Percentiles rank a stretch among this genome's conserved stretches.
Conservation (phyloP, 192 early-diverging fungal species). For the Backusella circina region DNA sequence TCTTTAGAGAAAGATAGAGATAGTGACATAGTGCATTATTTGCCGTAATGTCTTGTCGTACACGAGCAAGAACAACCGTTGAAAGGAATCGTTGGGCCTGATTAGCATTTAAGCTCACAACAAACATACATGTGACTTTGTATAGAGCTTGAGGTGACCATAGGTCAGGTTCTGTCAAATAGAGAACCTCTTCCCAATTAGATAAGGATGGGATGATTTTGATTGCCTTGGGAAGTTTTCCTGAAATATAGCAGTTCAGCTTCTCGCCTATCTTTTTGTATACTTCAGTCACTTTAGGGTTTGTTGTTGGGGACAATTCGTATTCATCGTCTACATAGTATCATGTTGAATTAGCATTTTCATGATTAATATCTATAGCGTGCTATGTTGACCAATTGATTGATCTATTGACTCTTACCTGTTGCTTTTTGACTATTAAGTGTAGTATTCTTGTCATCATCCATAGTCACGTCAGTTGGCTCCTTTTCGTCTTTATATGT, state of each 20-base stretch:
- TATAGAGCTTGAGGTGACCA: slow-evolving; percentile 97
- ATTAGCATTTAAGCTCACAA: slow-evolving; percentile 90
- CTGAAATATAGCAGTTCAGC: slow-evolving; percentile 88
- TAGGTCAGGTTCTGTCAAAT: slow-evolving; percentile 80
- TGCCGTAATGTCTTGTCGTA: slow-evolving; percentile 92
- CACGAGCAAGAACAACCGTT: slow-evolving; percentile 84
- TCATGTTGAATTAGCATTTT: background rate
- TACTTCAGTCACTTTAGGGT: slow-evolving; percentile 91
- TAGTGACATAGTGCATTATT: slow-evolving; percentile 97
- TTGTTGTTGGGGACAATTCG: slow-evolving; percentile 52
- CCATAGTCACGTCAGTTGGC: slow-evolving; percentile 93
- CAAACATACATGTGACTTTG: slow-evolving; percentile 93
- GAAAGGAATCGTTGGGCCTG: slow-evolving; percentile 89
- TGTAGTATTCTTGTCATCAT: slow-evolving; percentile 72
- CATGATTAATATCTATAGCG: background rate
- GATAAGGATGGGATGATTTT: slow-evolving; percentile 95
- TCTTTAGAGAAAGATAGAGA: slow-evolving; percentile 93
- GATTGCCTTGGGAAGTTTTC: slow-evolving; percentile 95
- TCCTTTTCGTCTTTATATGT: slow-evolving; percentile 80
- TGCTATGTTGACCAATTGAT: background rate
- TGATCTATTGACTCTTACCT: slow-evolving; percentile 14
- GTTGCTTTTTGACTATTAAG: slow-evolving; percentile 21
- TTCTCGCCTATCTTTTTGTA: slow-evolving; percentile 92
- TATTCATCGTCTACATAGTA: slow-evolving; percentile 38
- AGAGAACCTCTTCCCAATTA: slow-evolving; percentile 97